Base-by-base conservation (phyloP, 78 protist genomes). In the Bodo saltans region DNA sequence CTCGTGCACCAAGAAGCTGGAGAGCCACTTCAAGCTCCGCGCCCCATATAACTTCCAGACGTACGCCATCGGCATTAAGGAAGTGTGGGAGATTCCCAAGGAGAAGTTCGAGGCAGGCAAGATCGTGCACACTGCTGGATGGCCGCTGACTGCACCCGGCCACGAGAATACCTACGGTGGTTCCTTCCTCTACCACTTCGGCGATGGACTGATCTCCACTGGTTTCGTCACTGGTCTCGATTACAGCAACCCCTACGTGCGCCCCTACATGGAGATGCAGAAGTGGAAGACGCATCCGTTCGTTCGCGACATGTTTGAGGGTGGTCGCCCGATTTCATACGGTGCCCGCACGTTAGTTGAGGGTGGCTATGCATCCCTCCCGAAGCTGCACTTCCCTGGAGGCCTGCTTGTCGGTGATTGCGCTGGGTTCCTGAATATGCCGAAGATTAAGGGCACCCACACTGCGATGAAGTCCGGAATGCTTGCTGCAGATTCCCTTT, bases 261-360 rank as follows among this genome's bases (percentile, higher is more conserved):
- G 60, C 39, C 98, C 99, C 27, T 96, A 88, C 90, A 69, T 47
- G 68, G 97, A 95, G 85, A 38, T 90, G 69, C 86, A 87, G 69
- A 70, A 29, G 41, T 88, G 79, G 83, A 96, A 96, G 87, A 72
- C 37, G 11, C 97, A 94, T 79, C 96, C 96, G 37, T 0, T 11
- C n/a, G 33, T 86, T 83, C 35, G 33, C 42, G 74, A 78, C 40
- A 41, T 71, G 74, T 82, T 97, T 39, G 94, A 90, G 52, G 96
- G 96, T 33, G 98, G 94, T 60, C 42, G 42, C 29, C 80, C 96
- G 81, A 72, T 94, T 38, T 53, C 85, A 29, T 97, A 95, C 74
- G 99, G 98, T 34, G 99, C 99, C 25, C 92, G 99, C 32, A 93
- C 97, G 33, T 82, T 97, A 47, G 92, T 89, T 85, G 99, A 97